Conservation (phyloP, 345 rosid species). For the Litchi chinensis region DNA sequence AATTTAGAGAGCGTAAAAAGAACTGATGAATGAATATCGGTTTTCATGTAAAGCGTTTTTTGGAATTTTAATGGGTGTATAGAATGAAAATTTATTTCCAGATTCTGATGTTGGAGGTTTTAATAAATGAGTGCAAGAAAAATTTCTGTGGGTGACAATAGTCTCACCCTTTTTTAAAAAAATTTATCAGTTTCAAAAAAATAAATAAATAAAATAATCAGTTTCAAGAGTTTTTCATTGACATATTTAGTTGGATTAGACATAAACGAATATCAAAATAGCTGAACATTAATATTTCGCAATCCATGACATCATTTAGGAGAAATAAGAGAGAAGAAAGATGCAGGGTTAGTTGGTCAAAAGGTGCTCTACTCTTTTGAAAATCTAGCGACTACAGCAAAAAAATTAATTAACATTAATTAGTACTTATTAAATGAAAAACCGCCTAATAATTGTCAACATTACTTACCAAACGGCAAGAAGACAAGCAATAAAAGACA, state of each 20-base stretch:
- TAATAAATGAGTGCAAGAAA: no score
- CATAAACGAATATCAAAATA: neutral
- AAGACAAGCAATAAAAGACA: no score
- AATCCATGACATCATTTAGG: constrained; percentile 19
- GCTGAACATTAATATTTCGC: neutral
- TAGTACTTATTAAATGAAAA: neutral
- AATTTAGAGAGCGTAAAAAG: no score
- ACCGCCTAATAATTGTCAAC: neutral
- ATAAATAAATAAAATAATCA: no score
- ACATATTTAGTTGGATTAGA: neutral
- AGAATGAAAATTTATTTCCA: no score
- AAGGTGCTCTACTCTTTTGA: neutral
- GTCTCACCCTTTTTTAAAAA: no score
- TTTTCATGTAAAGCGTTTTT: no score
- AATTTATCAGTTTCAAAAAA: no score
- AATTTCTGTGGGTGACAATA: no score
- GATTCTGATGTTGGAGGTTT: no score
- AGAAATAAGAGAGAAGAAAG: constrained; percentile 8
- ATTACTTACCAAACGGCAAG: neutral
- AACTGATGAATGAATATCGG: no score
- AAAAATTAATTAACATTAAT: neutral
- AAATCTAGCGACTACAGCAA: neutral
- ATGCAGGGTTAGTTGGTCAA: neutral
- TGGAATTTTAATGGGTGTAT: no score
- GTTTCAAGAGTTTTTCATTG: neutral